Conservation (phyloP, 2,329 filamentous ascomycete genomes). For the Tolypocladium tundrense region DNA sequence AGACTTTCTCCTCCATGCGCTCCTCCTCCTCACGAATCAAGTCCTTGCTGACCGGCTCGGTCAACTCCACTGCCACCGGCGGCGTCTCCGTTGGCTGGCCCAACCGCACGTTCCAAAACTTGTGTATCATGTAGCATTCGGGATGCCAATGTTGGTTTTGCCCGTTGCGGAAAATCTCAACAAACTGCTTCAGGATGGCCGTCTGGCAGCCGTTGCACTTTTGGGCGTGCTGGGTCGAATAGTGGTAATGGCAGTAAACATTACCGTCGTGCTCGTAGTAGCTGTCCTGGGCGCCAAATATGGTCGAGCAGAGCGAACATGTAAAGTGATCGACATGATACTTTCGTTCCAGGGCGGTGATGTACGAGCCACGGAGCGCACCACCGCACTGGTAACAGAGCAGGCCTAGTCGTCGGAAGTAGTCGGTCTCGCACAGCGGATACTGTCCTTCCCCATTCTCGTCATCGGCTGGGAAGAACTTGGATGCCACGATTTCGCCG, state of each 20-base stretch:
- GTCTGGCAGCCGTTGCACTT: constrained; percentile 95
- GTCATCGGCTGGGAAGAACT: constrained; percentile 96
- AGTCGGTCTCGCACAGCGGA: constrained; percentile 94
- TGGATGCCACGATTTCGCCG: constrained; percentile 91
- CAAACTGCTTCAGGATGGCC: constrained; percentile 96
- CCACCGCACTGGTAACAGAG: constrained; percentile 88
- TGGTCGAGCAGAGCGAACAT: constrained; percentile 89
- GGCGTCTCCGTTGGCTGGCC: constrained; percentile 47
- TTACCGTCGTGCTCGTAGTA: constrained; percentile 97
- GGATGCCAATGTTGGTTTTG: constrained; percentile 99
- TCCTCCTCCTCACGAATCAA: constrained; percentile 79
- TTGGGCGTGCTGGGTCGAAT: constrained; percentile 94
- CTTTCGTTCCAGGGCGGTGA: constrained; percentile 93
- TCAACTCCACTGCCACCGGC: constrained; percentile 28
- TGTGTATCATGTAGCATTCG: constrained; percentile 99
- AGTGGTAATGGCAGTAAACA: constrained; percentile 98
- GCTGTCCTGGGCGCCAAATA: constrained; percentile 97
- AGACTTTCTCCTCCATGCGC: constrained; percentile 94
- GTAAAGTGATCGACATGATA: constrained; percentile 99
- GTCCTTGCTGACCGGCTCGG: constrained; percentile 55
- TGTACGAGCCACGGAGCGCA: constrained; percentile 91
- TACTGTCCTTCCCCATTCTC: constrained; percentile 80
- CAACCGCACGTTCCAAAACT: constrained; percentile 97
- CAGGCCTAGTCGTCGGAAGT: constrained; percentile 84
- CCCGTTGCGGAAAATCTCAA: constrained; percentile 95